Percentiles rank a stretch among this genome's conserved stretches.
These are phyloP conservation scores for Globisporangium okanoganense DNA, from an alignment of 352 stramenopile genomes.

Conservation along the genomic window DNA sequence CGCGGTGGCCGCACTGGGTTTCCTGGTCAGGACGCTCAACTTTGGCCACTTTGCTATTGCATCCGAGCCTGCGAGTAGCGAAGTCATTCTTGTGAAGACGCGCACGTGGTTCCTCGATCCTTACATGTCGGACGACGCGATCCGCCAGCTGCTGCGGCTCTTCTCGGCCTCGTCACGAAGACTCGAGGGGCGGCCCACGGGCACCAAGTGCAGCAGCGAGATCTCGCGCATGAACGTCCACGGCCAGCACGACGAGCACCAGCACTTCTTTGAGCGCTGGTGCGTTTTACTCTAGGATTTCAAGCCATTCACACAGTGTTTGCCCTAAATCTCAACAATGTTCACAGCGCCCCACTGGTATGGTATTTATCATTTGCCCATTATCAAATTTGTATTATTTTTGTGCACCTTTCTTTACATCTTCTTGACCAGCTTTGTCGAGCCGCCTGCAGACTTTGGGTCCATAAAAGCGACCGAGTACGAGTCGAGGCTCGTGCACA, in stretches of 20 bases:
- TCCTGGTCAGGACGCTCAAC: conserved; percentile 57
- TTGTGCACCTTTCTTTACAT: conserved; percentile 1
- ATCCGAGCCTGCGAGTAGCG: conserved; percentile 7
- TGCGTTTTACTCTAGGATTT: conserved; percentile 53
- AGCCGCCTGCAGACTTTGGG: not conserved
- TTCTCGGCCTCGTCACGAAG: conserved; percentile 23
- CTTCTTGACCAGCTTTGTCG: not conserved
- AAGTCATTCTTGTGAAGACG: conserved; percentile 20
- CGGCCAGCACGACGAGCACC: conserved; percentile 48
- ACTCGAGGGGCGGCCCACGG: conserved; percentile 49
- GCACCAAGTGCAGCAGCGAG: conserved; percentile 34
- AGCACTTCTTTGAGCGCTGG: conserved; percentile 65
- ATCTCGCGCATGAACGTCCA: conserved; percentile 53
- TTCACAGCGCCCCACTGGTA: too few relatives aligned
- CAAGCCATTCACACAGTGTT: not conserved
- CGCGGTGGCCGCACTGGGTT: conserved; percentile 36
- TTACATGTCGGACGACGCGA: conserved; percentile 69
- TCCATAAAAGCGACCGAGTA: conserved; percentile 14
- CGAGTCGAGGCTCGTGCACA: conserved; percentile 56
- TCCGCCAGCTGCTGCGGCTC: conserved; percentile 46
- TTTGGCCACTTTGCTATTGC: conserved; percentile 38
- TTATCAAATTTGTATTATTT: too few relatives aligned
- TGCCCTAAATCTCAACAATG: too few relatives aligned
- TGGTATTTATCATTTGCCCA: too few relatives aligned
- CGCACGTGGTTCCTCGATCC: conserved; percentile 65